These are phyloP conservation scores for Stagonosporopsis vannaccii DNA, from an alignment of 2,329 filamentous ascomycete genomes.

Conservation along the genomic window DNA sequence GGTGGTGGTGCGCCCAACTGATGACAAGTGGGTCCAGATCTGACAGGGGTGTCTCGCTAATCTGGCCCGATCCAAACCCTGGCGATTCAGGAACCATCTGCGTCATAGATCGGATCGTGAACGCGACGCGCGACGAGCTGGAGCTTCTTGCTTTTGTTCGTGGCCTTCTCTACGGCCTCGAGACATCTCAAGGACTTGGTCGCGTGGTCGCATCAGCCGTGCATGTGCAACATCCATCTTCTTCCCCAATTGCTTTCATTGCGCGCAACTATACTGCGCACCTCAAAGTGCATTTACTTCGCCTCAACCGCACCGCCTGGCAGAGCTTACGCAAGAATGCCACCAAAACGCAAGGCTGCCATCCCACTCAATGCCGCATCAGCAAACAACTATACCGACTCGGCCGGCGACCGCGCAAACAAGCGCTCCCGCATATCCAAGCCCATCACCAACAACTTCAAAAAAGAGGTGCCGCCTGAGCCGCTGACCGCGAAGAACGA, in stretches of 20 bases:
- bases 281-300: background rate
- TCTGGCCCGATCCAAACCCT: slow-evolving; percentile 31
- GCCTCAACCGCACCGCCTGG: background rate
- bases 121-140: slow-evolving; percentile 28
- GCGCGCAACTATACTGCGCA: background rate
- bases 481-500: slow-evolving; percentile 21
- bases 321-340: slow-evolving; percentile 28
- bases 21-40: background rate
- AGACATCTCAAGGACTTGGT: background rate
- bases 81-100: slow-evolving; percentile 35
- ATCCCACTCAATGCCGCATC: slow-evolving; percentile 24
- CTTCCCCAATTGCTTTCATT: background rate
- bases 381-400: slow-evolving; percentile 45
- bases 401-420: slow-evolving; percentile 43
- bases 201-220: background rate
- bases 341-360: slow-evolving; percentile 45
- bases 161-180: background rate
- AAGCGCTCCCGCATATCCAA: slow-evolving; percentile 47
- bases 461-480: slow-evolving; percentile 18
- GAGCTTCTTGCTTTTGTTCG: background rate
- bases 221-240: background rate
- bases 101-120: slow-evolving; percentile 39
- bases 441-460: slow-evolving; percentile 35
- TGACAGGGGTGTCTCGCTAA: slow-evolving; percentile 29
- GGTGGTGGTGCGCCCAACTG: too few relatives aligned